Evolutionary conservation across 2,329 filamentous ascomycete species (phyloP).

Genomic region (Phaeomoniella chlamydospora): DNA sequence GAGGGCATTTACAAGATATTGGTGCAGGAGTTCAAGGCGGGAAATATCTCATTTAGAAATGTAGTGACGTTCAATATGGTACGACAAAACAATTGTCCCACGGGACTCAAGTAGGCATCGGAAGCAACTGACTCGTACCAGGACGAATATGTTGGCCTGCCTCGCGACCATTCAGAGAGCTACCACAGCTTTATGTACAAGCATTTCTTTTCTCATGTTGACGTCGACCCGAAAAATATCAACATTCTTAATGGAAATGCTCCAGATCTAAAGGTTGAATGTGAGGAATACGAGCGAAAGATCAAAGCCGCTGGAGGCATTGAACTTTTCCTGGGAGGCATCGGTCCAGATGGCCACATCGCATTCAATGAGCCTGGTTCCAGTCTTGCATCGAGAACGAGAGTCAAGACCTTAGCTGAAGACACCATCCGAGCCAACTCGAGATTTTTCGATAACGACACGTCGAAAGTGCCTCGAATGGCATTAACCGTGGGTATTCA

Average conservation of each 20-base stretch:
- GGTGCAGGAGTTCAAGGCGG: slow-evolving; percentile 34
- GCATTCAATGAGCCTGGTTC: slow-evolving; percentile 85
- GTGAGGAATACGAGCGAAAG: slow-evolving; percentile 62
- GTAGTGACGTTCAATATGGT: slow-evolving; percentile 90
- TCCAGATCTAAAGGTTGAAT: slow-evolving; percentile 59
- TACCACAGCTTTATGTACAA: slow-evolving; percentile 93
- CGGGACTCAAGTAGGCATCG: slow-evolving; percentile 1
- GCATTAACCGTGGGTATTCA: slow-evolving; percentile 74
- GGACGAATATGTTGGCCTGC: slow-evolving; percentile 79
- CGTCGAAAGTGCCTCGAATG: slow-evolving; percentile 62
- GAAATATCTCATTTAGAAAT: slow-evolving; percentile 67
- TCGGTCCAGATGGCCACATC: slow-evolving; percentile 76
- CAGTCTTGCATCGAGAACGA: slow-evolving; percentile 59
- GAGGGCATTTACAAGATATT: slow-evolving; percentile 64
- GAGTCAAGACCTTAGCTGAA: slow-evolving; percentile 76
- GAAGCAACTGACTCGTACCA: slow-evolving; percentile 15
- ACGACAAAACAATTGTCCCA: slow-evolving; percentile 13
- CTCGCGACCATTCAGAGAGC: slow-evolving; percentile 68
- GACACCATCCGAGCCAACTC: slow-evolving; percentile 79
- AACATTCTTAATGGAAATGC: slow-evolving; percentile 76
- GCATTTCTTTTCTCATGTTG: slow-evolving; percentile 76
- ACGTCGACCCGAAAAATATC: slow-evolving; percentile 68
- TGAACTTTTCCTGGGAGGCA: slow-evolving; percentile 72
- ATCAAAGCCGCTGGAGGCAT: slow-evolving; percentile 65
- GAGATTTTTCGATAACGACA: slow-evolving; percentile 65